Percentiles rank a stretch among this genome's conserved stretches.
These are phyloP conservation scores for Quambalaria eucalypti DNA, from an alignment of 1,284 basidiomycete genomes.

Conservation along the genomic window DNA sequence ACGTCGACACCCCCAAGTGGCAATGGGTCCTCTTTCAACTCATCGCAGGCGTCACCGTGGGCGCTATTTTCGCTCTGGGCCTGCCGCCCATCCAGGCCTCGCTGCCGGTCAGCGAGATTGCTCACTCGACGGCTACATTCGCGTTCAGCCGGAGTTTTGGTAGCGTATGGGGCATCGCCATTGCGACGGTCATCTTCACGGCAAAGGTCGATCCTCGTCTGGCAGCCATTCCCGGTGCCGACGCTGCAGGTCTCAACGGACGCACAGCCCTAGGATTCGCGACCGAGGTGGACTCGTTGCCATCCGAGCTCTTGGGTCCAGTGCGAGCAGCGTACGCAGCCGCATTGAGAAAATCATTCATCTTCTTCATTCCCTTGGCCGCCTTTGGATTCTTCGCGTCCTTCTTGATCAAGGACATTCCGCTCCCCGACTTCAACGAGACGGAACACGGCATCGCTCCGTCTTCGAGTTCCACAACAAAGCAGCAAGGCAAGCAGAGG, in stretches of 20 bases:
- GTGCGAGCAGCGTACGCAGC: conserved; percentile 18
- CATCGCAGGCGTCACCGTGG: conserved; percentile 21
- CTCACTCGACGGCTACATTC: conserved; percentile 20
- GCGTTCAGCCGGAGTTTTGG: conserved; percentile 27
- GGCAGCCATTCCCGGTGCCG: conserved; percentile 10
- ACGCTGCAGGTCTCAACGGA: conserved; percentile 16
- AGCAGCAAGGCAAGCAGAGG: too few relatives aligned
- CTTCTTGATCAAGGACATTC: conserved; percentile 24
- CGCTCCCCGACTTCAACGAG: conserved; percentile 24
- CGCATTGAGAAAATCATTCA: conserved; percentile 16
- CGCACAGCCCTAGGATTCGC: conserved; percentile 23
- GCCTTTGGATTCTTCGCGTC: conserved; percentile 15
- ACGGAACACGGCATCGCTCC: conserved; percentile 10
- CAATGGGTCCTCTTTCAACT: conserved; percentile 47
- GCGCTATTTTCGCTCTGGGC: conserved; percentile 22
- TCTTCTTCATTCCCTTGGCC: conserved; percentile 18
- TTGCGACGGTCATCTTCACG: conserved; percentile 20
- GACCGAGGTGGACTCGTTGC: conserved; percentile 18
- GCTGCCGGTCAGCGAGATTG: conserved; percentile 17
- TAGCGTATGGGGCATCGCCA: conserved; percentile 27
- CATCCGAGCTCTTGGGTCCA: conserved; percentile 11
- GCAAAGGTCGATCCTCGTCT: conserved; percentile 14
- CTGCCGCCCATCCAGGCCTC: conserved; percentile 27
- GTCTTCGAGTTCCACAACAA: too few relatives aligned
- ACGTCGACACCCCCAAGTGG: conserved; percentile 40